A percentile compares a stretch with the other conserved stretches of the same genome.
These are phyloP conservation scores for Candida odintsovae DNA, from an alignment of 805 yeast genomes.

Conservation along the genomic window DNA sequence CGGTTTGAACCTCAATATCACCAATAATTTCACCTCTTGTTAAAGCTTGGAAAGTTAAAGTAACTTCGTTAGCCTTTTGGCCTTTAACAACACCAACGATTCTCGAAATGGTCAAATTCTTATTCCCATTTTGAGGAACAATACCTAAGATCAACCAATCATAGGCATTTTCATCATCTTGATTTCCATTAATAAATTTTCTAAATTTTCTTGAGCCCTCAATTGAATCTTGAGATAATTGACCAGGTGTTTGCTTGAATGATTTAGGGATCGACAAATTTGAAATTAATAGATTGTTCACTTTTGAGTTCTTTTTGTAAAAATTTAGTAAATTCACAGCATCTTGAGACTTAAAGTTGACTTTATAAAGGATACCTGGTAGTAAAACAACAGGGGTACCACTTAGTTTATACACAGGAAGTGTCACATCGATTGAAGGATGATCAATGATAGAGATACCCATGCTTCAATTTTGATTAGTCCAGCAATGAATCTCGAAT, in stretches of 20 bases:
- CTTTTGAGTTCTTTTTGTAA: conserved; percentile 23
- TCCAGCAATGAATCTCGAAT: too few relatives aligned
- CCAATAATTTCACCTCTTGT: conserved; percentile 33
- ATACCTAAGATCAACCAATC: conserved; percentile 24
- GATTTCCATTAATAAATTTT: conserved; percentile 17
- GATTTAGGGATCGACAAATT: conserved; percentile 4
- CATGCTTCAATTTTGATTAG: not conserved
- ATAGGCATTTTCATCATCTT: conserved; percentile 16
- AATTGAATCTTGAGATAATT: conserved; percentile 11
- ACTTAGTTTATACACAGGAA: conserved; percentile 19
- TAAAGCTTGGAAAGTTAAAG: conserved; percentile 44
- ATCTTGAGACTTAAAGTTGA: conserved; percentile 41
- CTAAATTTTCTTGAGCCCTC: conserved; percentile 16
- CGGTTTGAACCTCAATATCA: conserved; percentile 17
- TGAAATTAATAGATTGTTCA: conserved; percentile 19
- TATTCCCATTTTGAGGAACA: conserved; percentile 25
- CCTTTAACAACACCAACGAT: conserved; percentile 43
- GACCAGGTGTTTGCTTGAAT: not conserved
- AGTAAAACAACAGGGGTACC: conserved; percentile 36
- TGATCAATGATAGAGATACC: not conserved
- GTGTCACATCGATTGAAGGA: conserved; percentile 1
- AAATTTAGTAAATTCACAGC: conserved; percentile 43
- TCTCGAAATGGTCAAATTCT: conserved; percentile 31
- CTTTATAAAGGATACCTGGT: conserved; percentile 59
- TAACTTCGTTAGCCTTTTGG: conserved; percentile 29